A percentile compares a stretch with the other conserved stretches of the same genome.
Evolutionary conservation across 1,284 basidiomycete species (phyloP).

Genomic region (Pholiota adiposa): DNA sequence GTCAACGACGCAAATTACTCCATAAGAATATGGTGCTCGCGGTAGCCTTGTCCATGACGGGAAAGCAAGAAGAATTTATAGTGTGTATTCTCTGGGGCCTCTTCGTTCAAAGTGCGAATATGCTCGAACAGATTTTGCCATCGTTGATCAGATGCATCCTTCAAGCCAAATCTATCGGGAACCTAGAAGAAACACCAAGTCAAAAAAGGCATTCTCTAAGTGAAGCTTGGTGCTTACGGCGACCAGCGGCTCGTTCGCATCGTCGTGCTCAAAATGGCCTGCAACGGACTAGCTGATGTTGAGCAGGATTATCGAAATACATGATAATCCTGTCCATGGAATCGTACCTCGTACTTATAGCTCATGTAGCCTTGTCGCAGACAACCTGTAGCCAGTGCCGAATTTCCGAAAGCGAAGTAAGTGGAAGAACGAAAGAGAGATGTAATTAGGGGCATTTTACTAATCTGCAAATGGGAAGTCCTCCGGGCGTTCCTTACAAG

Average conservation of each 20-base stretch:
- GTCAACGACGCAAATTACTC: too few relatives aligned
- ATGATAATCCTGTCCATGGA: neutral
- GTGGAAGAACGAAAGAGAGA: neutral
- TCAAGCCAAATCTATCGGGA: constrained; percentile 64
- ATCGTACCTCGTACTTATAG: neutral
- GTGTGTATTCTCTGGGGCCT: constrained; percentile 39
- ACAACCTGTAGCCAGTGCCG: neutral
- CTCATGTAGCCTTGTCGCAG: neutral
- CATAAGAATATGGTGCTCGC: constrained; percentile 43
- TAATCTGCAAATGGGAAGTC: too few relatives aligned
- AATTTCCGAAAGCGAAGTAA: neutral
- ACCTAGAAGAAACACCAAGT: constrained; percentile 39
- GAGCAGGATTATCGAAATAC: neutral
- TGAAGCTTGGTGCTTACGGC: constrained; percentile 10
- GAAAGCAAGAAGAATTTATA: constrained; percentile 74
- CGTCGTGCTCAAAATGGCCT: constrained; percentile 4
- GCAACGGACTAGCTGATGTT: neutral
- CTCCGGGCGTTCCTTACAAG: too few relatives aligned
- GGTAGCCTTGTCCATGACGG: constrained; percentile 76
- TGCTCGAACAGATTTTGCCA: constrained; percentile 55
- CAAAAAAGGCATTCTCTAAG: neutral
- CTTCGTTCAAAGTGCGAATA: constrained; percentile 50
- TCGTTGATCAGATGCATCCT: constrained; percentile 51
- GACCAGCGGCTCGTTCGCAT: constrained; percentile 4
- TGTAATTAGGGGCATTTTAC: too few relatives aligned